Evolutionary conservation across 2,329 filamentous ascomycete species (phyloP).

Genomic region (Samsoniella hepiali): DNA sequence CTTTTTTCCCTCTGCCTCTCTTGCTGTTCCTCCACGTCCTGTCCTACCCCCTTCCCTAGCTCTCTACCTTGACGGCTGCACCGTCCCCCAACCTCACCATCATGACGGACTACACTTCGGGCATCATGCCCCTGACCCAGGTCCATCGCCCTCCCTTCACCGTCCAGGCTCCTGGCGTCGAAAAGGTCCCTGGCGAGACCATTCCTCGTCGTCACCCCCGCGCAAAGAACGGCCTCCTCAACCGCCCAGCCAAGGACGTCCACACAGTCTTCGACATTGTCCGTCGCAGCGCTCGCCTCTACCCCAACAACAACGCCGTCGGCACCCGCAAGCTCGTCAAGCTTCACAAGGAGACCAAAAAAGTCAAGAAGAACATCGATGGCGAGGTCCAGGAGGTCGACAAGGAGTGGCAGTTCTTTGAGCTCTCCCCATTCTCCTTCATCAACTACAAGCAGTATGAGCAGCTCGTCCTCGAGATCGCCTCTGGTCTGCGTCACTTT

Average conservation of each 20-base stretch:
- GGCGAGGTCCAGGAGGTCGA: conserved; percentile 76
- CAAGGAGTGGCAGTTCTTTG: conserved; percentile 89
- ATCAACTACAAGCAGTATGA: conserved; percentile 78
- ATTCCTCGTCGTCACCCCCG: conserved; percentile 72
- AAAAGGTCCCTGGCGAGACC: conserved; percentile 75
- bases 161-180: conserved; percentile 65
- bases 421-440: conserved; percentile 75
- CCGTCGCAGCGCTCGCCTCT: conserved; percentile 61
- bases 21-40: background rate
- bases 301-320: conserved; percentile 61
- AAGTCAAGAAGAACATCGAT: conserved; percentile 83
- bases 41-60: background rate
- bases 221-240: conserved; percentile 67
- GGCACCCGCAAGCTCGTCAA: conserved; percentile 72
- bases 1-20: background rate
- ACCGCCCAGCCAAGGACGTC: conserved; percentile 64
- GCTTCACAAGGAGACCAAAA: conserved; percentile 80
- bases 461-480: conserved; percentile 64
- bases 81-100: background rate
- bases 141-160: conserved; percentile 71
- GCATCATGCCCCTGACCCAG: conserved; percentile 52
- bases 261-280: conserved; percentile 78
- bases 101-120: conserved; percentile 40
- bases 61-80: background rate
- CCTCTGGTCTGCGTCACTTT: conserved; percentile 69